phyloP scores from a whole-genome alignment of 441 rosid species.

The Aquilaria agallochum region DNA sequence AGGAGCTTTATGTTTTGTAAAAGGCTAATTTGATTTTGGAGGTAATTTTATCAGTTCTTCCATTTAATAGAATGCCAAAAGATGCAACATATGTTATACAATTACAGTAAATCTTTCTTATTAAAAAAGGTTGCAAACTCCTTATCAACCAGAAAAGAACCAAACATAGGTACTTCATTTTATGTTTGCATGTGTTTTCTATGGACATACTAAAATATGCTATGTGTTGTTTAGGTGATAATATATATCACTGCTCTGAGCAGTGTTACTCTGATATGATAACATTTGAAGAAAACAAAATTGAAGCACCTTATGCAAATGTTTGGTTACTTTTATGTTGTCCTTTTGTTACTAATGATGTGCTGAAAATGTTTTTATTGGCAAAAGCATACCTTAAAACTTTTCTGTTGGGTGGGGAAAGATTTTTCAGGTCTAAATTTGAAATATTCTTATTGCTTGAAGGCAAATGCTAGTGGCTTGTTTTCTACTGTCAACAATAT shows the following conservation, averaged over 20 bases:
- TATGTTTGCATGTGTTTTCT: conserved; percentile 57
- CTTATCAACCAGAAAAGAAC: conserved; percentile 29
- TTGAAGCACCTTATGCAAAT: conserved; percentile 71
- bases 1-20: conserved; percentile 59
- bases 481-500: conserved; percentile 30
- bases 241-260: conserved; percentile 53
- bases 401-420: conserved; percentile 72
- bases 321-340: conserved; percentile 82
- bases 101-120: conserved; percentile 83
- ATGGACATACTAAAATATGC: conserved; percentile 72
- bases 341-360: conserved; percentile 38
- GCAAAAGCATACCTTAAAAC: conserved; percentile 93
- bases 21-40: conserved; percentile 89
- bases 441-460: conserved; percentile 45
- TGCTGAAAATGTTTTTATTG: conserved; percentile 58
- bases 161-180: conserved; percentile 38
- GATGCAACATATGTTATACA: conserved; percentile 71
- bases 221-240: conserved; percentile 58
- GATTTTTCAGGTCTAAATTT: conserved; percentile 45
- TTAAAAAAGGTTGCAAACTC: conserved; percentile 60
- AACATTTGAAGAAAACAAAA: conserved; percentile 69
- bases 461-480: conserved; percentile 32
- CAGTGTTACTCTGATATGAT: conserved; percentile 40
- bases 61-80: conserved; percentile 84
- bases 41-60: conserved; percentile 71